These are phyloP conservation scores for Backusella mclennaniae DNA, from an alignment of 192 early-diverging fungal genomes.

Conservation along the genomic window DNA sequence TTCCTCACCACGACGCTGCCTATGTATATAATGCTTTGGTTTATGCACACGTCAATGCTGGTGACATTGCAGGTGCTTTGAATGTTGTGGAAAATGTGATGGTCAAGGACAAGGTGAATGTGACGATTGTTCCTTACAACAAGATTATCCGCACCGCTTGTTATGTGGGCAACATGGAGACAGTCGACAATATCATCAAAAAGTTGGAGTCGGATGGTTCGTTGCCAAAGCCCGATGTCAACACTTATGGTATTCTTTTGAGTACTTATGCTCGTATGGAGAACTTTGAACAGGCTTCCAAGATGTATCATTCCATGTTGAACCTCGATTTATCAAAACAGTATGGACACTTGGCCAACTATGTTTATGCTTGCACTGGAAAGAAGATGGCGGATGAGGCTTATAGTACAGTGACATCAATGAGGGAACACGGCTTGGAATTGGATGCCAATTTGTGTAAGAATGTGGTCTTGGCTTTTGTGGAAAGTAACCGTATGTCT, in stretches of 20 bases:
- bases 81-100: slow-evolving; percentile 29
- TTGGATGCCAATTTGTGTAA: slow-evolving; percentile 23
- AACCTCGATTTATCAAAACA: slow-evolving; percentile 20
- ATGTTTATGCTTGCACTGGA: slow-evolving; percentile 18
- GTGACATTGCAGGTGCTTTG: slow-evolving; percentile 29
- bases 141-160: slow-evolving; percentile 25
- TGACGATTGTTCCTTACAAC: slow-evolving; percentile 31
- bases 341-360: slow-evolving; percentile 34
- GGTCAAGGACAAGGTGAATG: slow-evolving; percentile 26
- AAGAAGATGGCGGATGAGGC: slow-evolving; percentile 5
- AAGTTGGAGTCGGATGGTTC: slow-evolving; percentile 9
- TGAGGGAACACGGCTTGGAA: slow-evolving; percentile 17
- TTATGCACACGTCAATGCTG: slow-evolving; percentile 29
- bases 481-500: neutral
- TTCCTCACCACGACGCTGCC: slow-evolving; percentile 24
- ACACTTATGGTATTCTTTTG: slow-evolving; percentile 29
- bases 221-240: slow-evolving; percentile 30
- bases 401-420: slow-evolving; percentile 11
- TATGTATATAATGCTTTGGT: slow-evolving; percentile 38
- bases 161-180: slow-evolving; percentile 9
- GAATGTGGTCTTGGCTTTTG: slow-evolving; percentile 11
- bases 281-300: slow-evolving; percentile 11
- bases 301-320: slow-evolving; percentile 13
- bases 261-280: slow-evolving; percentile 13
- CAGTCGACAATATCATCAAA: neutral